Conservation (phyloP, 208 protist genomes). For the Crithidia fasciculata region DNA sequence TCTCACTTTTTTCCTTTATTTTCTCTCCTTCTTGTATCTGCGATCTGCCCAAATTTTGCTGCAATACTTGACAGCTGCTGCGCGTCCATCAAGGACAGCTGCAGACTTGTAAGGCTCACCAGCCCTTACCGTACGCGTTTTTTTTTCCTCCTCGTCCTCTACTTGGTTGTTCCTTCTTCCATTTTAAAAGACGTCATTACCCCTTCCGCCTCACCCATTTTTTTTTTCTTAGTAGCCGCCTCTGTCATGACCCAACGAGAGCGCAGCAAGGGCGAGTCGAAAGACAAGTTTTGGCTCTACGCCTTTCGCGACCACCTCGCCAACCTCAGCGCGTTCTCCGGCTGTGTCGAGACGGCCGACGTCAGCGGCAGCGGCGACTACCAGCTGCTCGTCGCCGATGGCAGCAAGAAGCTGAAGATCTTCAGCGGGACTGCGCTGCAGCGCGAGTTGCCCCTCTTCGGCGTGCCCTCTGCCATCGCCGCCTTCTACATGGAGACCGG, state of each 20-base stretch:
- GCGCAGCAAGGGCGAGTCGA: slow-evolving; percentile 9
- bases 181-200: too few species aligned
- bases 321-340: slow-evolving; percentile 71
- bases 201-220: too few species aligned
- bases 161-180: slow-evolving; percentile 4
- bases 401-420: slow-evolving; percentile 79
- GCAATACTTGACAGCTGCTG: too few species aligned
- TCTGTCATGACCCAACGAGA: slow-evolving; percentile 1
- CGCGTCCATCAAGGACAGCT: too few species aligned
- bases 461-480: slow-evolving; percentile 85
- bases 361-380: slow-evolving; percentile 93
- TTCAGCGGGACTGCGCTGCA: slow-evolving; percentile 85
- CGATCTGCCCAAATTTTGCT: too few species aligned
- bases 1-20: too few species aligned
- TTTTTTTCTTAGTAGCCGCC: not conserved
- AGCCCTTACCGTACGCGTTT: not conserved
- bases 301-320: slow-evolving; percentile 92
- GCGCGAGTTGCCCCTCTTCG: slow-evolving; percentile 79
- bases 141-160: slow-evolving; percentile 6
- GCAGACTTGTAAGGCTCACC: too few species aligned
- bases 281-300: slow-evolving; percentile 89
- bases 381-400: slow-evolving; percentile 92
- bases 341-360: slow-evolving; percentile 84
- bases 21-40: too few species aligned
- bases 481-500: slow-evolving; percentile 81